These are phyloP conservation scores for Tetrahymena borealis DNA, from an alignment of 73 alveolate species.

Conservation along the genomic window DNA sequence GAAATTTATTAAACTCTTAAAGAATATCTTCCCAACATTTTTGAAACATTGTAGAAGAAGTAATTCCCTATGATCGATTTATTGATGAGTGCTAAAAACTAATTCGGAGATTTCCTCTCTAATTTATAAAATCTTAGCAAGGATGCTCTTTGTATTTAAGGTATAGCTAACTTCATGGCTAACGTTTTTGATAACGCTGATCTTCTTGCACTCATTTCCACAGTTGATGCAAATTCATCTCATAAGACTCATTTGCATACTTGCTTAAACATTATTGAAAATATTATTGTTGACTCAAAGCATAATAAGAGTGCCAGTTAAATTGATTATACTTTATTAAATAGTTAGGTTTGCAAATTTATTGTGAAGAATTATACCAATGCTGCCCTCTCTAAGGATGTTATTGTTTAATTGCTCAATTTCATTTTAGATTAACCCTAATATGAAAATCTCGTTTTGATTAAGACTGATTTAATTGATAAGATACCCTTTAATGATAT, in stretches of 20 bases:
- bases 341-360: background rate
- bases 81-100: background rate
- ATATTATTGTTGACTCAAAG: background rate
- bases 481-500: background rate
- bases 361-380: background rate
- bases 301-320: background rate
- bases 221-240: background rate
- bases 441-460: background rate
- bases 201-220: background rate
- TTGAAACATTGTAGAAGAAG: background rate
- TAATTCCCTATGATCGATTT: background rate
- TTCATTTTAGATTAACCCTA: background rate
- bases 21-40: background rate
- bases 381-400: background rate
- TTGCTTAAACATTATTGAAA: background rate
- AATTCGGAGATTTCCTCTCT: background rate
- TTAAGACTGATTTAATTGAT: background rate
- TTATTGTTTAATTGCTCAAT: background rate
- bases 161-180: background rate
- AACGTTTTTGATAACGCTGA: background rate
- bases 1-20: background rate
- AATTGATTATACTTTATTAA: background rate
- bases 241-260: background rate
- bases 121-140: background rate
- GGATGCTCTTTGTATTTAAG: background rate